phyloP scores from a whole-genome alignment of 495 filamentous ascomycete species.

The Xylaria nigripes region DNA sequence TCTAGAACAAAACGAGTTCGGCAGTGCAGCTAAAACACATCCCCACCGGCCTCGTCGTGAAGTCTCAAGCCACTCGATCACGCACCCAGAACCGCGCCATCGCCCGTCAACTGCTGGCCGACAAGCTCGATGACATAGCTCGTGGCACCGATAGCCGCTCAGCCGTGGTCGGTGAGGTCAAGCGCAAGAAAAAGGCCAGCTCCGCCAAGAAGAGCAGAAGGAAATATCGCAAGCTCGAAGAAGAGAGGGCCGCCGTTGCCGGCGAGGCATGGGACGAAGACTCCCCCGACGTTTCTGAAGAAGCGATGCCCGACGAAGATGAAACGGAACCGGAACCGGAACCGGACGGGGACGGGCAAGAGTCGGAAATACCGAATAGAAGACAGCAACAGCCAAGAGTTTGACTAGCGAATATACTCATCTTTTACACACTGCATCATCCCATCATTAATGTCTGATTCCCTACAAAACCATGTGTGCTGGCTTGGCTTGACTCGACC shows the following conservation, averaged over 20 bases:
- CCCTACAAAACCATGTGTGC: not conserved
- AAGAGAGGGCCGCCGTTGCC: constrained; percentile 24
- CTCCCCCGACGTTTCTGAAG: constrained; percentile 3
- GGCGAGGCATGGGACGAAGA: constrained; percentile 2
- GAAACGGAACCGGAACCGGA: constrained; percentile 8
- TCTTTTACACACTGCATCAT: too few species aligned
- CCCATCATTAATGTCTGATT: not conserved
- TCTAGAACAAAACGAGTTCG: constrained; percentile 89
- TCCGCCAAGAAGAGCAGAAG: constrained; percentile 40
- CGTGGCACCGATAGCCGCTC: constrained; percentile 38
- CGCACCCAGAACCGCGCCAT: constrained; percentile 83
- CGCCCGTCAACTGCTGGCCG: constrained; percentile 68
- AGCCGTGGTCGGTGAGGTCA: constrained; percentile 33
- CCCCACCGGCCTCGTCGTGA: constrained; percentile 82
- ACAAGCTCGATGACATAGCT: constrained; percentile 61
- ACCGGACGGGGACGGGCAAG: constrained; percentile 17
- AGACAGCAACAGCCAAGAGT: not conserved
- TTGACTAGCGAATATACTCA: not conserved
- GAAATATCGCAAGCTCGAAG: constrained; percentile 43
- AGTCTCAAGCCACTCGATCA: constrained; percentile 84
- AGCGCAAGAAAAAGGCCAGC: constrained; percentile 42
- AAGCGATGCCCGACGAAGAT: constrained; percentile 7
- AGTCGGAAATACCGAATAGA: not conserved
- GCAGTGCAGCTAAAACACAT: constrained; percentile 90
- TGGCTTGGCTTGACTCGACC: not conserved